Evolutionary conservation across 164 flowering plant species (phyloP).

Genomic region (Macadamia integrifolia): DNA sequence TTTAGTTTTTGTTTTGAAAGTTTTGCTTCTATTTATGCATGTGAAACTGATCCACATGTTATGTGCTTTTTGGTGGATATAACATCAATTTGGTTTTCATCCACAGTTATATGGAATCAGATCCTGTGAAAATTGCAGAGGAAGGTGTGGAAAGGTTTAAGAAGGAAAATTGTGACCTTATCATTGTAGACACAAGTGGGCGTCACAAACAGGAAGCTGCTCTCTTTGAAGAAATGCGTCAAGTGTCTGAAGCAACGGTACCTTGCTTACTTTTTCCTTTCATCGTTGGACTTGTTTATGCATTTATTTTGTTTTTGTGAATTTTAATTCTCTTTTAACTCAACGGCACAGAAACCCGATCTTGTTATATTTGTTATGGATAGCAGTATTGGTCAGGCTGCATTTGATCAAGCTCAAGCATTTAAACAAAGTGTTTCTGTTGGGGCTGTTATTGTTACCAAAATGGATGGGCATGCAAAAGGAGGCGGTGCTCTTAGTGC

Average conservation of each 20-base stretch:
- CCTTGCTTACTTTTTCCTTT: background rate
- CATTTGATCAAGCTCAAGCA: constrained; percentile 98
- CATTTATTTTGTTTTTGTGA: background rate
- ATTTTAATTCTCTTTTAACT: background rate
- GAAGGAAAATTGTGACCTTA: constrained; percentile 94
- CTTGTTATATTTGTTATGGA: constrained; percentile 98
- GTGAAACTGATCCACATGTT: background rate
- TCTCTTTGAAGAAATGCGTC: constrained; percentile 99
- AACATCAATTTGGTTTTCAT: constrained; percentile 9
- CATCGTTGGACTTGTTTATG: background rate
- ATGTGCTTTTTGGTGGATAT: background rate
- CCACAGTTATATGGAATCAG: constrained; percentile 89
- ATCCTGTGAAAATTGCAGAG: constrained; percentile 91
- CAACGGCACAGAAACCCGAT: constrained; percentile 80
- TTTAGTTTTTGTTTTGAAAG: background rate
- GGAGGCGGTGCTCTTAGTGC: constrained; percentile 43
- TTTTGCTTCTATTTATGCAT: background rate
- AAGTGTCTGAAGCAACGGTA: constrained; percentile 97
- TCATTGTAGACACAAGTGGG: constrained; percentile 97
- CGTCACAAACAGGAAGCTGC: constrained; percentile 98
- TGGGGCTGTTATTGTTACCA: constrained; percentile 83
- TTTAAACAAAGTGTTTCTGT: constrained; percentile 95
- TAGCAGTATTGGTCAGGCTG: constrained; percentile 99
- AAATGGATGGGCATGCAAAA: constrained; percentile 39
- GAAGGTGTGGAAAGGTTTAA: constrained; percentile 95